Evolutionary conservation across 2,329 filamentous ascomycete genomes (phyloP).

Genomic region (Trichoderma hamatum): DNA sequence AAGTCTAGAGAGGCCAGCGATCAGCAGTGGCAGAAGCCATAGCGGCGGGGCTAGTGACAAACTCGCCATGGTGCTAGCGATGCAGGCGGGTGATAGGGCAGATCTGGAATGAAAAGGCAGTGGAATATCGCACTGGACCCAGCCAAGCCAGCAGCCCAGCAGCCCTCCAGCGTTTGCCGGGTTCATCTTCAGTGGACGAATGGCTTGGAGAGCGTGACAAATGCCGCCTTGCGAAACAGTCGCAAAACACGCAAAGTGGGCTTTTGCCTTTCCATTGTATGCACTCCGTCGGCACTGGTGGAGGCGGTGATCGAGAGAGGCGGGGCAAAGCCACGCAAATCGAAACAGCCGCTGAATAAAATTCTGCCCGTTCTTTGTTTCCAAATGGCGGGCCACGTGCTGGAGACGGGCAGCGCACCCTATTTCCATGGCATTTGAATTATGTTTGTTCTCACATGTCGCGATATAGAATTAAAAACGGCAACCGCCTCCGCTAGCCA

Average conservation of each 20-base stretch:
- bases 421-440: not conserved
- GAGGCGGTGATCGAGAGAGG: constrained; percentile 24
- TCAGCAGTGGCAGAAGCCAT: constrained; percentile 16
- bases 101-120: constrained; percentile 9
- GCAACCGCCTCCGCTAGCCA: not conserved
- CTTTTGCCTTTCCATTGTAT: not conserved
- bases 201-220: not conserved
- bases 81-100: constrained; percentile 6
- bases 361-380: constrained; percentile 6
- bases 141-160: not conserved
- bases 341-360: not conserved
- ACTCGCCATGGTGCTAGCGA: constrained; percentile 11
- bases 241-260: constrained; percentile 6
- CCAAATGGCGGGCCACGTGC: constrained; percentile 1
- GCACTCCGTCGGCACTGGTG: not conserved
- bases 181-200: not conserved
- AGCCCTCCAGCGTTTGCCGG: not conserved
- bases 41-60: constrained; percentile 18
- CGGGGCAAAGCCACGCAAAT: constrained; percentile 23
- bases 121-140: not conserved
- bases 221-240: not conserved
- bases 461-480: not conserved
- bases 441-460: not conserved
- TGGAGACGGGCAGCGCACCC: not conserved
- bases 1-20: not conserved